Base-by-base conservation (phyloP, 139 green algal genomes). In the Picochlorum costavermella region DNA sequence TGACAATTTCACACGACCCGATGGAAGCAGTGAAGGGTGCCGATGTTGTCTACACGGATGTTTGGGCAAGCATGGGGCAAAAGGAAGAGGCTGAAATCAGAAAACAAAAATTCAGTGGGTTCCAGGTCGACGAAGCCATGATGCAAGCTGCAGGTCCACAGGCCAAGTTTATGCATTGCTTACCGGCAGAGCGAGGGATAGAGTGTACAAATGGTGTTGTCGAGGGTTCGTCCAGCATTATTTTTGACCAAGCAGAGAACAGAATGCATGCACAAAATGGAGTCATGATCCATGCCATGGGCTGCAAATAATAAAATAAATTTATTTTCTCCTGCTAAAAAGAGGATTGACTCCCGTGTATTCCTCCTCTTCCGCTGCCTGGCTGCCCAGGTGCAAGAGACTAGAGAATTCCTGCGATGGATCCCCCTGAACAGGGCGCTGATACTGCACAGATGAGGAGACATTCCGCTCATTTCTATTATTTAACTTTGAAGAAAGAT, bases 1-100 rank as follows among this genome's bases (percentile, higher is more conserved):
- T 91, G 10, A 69, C 45, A 55, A 75, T 94, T 33, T 77, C 58
- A 17, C 62, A 91, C 66, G 84, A 92, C 12, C 74, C 75, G 1
- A 55, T 82, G 43, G 85, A 82, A 45, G 92, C 85, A 1, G 86
- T 98, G 6, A 86, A 87, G 70, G 89, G 84, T 13, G 94, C 93
- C 2, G 90, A 98, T 71, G 85, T 97, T 4, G 79, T 99, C 26
- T 99, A 99, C 81, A 94, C 89, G 5, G 69, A 99, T 63, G 94
- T 99, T 17, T 99, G 94, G 94, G 94, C 94, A 12, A 91, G 77
- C 68, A 99, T 99, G 94, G 91, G 92, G 1, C 92, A 97, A 73
- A 99, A 99, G 73, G 92, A 97, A 45, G 86, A 96, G 65, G 78
- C 92, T 4, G 89, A 88, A 44, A 61, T 75, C 43, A 76, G 91